Evolutionary conservation across 2,329 filamentous ascomycete genomes (phyloP).

Genomic region (Diaporthe sp.): DNA sequence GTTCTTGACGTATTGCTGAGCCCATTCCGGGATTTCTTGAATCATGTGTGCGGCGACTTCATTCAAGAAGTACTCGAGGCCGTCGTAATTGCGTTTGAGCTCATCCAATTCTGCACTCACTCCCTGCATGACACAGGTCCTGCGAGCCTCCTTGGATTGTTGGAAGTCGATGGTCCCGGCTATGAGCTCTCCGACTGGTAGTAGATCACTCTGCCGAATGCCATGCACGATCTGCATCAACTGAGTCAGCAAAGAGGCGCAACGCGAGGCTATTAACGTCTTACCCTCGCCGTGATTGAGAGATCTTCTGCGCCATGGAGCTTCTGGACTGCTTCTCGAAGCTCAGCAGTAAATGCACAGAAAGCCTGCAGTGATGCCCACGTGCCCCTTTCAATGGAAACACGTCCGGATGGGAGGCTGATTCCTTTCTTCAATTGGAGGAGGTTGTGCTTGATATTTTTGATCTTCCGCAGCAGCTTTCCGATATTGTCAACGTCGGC

Average conservation of each 20-base stretch:
- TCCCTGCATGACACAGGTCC: constrained; percentile 80
- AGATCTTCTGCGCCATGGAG: constrained; percentile 68
- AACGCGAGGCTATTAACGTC: constrained; percentile 26
- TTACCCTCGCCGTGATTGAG: constrained; percentile 67
- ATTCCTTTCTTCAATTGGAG: constrained; percentile 83
- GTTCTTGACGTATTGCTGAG: constrained; percentile 69
- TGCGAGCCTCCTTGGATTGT: constrained; percentile 77
- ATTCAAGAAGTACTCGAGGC: constrained; percentile 80
- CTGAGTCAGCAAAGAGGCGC: constrained; percentile 20
- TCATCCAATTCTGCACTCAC: constrained; percentile 82
- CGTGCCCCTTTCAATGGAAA: constrained; percentile 73
- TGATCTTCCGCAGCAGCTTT: constrained; percentile 77
- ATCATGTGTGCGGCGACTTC: constrained; percentile 76
- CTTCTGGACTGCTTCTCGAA: constrained; percentile 74
- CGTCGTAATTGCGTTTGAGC: constrained; percentile 83
- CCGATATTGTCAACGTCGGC: constrained; percentile 68
- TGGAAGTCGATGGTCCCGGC: constrained; percentile 85
- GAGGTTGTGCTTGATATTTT: constrained; percentile 80
- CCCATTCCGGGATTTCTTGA: constrained; percentile 72
- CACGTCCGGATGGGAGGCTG: constrained; percentile 62
- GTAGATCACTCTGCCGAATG: constrained; percentile 72
- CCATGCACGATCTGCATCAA: constrained; percentile 66
- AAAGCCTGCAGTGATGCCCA: constrained; percentile 84
- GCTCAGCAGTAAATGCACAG: constrained; percentile 76
- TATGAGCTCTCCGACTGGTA: constrained; percentile 78